These are phyloP conservation scores for Pythium inflatum DNA, from an alignment of 352 stramenopile species.

Conservation along the genomic window DNA sequence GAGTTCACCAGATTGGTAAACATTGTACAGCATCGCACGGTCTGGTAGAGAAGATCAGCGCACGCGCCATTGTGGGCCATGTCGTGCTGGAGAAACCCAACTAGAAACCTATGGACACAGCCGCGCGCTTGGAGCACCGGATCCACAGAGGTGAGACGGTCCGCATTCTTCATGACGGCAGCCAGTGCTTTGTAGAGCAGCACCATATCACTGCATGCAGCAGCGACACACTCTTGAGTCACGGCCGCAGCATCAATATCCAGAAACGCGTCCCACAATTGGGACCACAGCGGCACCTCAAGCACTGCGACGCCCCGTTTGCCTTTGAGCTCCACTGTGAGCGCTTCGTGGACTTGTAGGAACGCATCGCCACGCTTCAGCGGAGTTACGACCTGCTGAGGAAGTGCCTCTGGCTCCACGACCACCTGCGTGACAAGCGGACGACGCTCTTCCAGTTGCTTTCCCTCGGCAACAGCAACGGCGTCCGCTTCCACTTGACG, in stretches of 20 bases:
- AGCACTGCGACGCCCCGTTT: constrained; percentile 32
- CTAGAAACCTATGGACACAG: constrained; percentile 34
- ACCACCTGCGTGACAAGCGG: not conserved
- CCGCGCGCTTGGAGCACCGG: constrained; percentile 11
- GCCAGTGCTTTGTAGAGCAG: constrained; percentile 24
- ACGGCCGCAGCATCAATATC: not conserved
- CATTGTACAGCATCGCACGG: constrained; percentile 65
- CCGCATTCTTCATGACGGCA: constrained; percentile 26
- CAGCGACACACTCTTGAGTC: not conserved
- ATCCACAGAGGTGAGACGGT: constrained; percentile 6
- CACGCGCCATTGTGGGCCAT: not conserved
- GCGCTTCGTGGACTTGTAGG: constrained; percentile 31
- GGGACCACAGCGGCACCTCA: constrained; percentile 12
- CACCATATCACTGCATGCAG: constrained; percentile 13
- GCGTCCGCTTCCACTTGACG: constrained; percentile 35
- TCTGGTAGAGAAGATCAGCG: constrained; percentile 56
- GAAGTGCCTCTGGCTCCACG: not conserved
- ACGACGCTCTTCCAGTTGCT: constrained; percentile 12
- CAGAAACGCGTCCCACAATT: constrained; percentile 10
- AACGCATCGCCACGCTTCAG: constrained; percentile 8
- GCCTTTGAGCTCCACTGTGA: constrained; percentile 35
- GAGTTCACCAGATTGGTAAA: constrained; percentile 62
- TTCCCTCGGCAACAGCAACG: not conserved
- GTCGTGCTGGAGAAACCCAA: constrained; percentile 6
- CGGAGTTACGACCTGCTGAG: not conserved